A percentile compares a stretch with the other conserved stretches of the same genome.
These are phyloP conservation scores for Yarrowia sp. DNA, from an alignment of 805 yeast genomes.

Conservation along the genomic window DNA sequence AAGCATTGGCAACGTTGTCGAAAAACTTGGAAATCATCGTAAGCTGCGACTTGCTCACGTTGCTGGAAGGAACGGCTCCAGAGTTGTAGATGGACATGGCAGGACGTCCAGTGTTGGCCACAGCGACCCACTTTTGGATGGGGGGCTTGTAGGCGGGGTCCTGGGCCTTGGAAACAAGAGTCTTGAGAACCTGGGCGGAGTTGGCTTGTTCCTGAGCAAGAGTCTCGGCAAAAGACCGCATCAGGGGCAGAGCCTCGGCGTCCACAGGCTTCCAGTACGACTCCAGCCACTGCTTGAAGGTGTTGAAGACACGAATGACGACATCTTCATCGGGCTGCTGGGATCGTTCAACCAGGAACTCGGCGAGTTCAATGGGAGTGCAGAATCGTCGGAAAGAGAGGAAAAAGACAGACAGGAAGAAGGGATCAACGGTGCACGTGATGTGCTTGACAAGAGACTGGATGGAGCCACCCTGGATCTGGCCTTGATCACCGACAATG, in stretches of 20 bases:
- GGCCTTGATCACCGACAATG: slow-evolving; percentile 30
- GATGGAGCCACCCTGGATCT: slow-evolving; percentile 40
- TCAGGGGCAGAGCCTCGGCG: slow-evolving; percentile 19
- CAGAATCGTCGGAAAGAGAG: slow-evolving; percentile 73
- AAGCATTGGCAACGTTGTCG: slow-evolving; percentile 9
- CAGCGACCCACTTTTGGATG: slow-evolving; percentile 19
- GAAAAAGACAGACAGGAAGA: slow-evolving; percentile 71
- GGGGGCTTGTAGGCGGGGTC: slow-evolving; percentile 16
- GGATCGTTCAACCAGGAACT: slow-evolving; percentile 57
- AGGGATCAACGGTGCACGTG: slow-evolving; percentile 49
- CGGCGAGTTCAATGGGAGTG: slow-evolving; percentile 62
- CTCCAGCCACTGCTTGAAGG: slow-evolving; percentile 83
- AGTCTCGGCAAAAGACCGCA: slow-evolving; percentile 28
- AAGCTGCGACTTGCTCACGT: slow-evolving; percentile 36
- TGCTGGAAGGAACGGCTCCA: slow-evolving; percentile 28
- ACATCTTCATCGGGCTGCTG: slow-evolving; percentile 39
- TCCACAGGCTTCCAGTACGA: slow-evolving; percentile 68
- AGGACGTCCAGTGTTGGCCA: slow-evolving; percentile 20
- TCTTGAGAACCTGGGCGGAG: slow-evolving; percentile 15
- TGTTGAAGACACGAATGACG: slow-evolving; percentile 54
- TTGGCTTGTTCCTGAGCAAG: slow-evolving; percentile 16
- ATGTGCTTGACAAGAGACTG: slow-evolving; percentile 37
- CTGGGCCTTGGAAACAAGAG: slow-evolving; percentile 10
- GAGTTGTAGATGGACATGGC: slow-evolving; percentile 26
- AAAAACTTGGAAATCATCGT: slow-evolving; percentile 28